Conservation (phyloP, 2,329 filamentous ascomycete species). For the Exophiala sp. region DNA sequence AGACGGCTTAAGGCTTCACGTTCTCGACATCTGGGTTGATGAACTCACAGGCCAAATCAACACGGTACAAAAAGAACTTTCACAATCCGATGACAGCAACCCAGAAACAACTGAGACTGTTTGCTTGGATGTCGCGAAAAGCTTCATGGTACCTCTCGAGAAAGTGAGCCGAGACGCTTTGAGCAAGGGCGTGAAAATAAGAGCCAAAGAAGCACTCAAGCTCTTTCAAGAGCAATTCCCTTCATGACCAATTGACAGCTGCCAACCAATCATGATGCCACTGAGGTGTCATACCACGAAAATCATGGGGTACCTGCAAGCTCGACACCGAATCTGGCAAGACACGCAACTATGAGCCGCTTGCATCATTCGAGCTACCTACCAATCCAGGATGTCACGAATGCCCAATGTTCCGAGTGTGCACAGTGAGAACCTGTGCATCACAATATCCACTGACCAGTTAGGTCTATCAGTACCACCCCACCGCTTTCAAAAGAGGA, state of each 20-base stretch:
- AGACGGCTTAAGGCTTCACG: slow-evolving; percentile 80
- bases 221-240: slow-evolving; percentile 11
- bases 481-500: too few relatives aligned
- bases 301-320: background rate
- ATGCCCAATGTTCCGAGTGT: too few relatives aligned
- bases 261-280: too few relatives aligned
- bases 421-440: too few relatives aligned
- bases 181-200: slow-evolving; percentile 23
- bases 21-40: slow-evolving; percentile 87
- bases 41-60: slow-evolving; percentile 53
- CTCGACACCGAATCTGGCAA: too few relatives aligned
- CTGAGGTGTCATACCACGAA: too few relatives aligned
- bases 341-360: too few relatives aligned
- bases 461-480: too few relatives aligned
- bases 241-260: background rate
- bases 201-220: slow-evolving; percentile 21
- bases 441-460: too few relatives aligned
- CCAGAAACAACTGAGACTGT: background rate
- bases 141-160: slow-evolving; percentile 18
- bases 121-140: slow-evolving; percentile 7
- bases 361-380: too few relatives aligned
- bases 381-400: too few relatives aligned
- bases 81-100: slow-evolving; percentile 2
- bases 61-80: slow-evolving; percentile 3
- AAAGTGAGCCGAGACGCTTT: slow-evolving; percentile 20